Conservation (phyloP, 108 stramenopile species). For the Pseudonitzschia pungens region DNA sequence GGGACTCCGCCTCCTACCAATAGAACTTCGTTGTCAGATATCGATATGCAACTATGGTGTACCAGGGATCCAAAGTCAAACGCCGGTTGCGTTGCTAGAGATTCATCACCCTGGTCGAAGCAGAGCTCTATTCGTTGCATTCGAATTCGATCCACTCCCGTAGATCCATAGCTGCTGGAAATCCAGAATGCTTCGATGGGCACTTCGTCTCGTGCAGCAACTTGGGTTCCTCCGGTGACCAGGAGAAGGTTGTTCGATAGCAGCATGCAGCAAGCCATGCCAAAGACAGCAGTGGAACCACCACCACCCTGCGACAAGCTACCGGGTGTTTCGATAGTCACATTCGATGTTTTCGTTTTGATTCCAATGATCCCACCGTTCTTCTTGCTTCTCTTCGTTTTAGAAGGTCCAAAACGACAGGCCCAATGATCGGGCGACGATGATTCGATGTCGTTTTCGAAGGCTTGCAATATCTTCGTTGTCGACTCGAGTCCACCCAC, state of each 20-base stretch:
- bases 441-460: not conserved
- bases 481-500: slow-evolving; percentile 22
- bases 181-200: slow-evolving; percentile 10
- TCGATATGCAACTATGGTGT: slow-evolving; percentile 48
- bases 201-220: not conserved
- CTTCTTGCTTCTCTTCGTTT: slow-evolving; percentile 1
- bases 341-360: not conserved
- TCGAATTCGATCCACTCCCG: not conserved
- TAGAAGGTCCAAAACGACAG: not conserved
- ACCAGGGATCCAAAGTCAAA: slow-evolving; percentile 59
- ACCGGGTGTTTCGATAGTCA: not conserved
- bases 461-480: slow-evolving; percentile 7
- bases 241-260: slow-evolving; percentile 4
- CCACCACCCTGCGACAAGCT: not conserved
- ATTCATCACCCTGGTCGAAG: not conserved
- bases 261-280: slow-evolving; percentile 13
- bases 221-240: slow-evolving; percentile 5
- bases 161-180: not conserved
- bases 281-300: not conserved
- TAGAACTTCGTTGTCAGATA: slow-evolving; percentile 33
- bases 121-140: not conserved
- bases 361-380: not conserved
- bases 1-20: slow-evolving; percentile 74
- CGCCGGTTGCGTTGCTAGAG: not conserved
- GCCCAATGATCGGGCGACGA: not conserved